Base-by-base conservation (phyloP, 2,329 filamentous ascomycete genomes). In the Pseudogymnoascus sp. region DNA sequence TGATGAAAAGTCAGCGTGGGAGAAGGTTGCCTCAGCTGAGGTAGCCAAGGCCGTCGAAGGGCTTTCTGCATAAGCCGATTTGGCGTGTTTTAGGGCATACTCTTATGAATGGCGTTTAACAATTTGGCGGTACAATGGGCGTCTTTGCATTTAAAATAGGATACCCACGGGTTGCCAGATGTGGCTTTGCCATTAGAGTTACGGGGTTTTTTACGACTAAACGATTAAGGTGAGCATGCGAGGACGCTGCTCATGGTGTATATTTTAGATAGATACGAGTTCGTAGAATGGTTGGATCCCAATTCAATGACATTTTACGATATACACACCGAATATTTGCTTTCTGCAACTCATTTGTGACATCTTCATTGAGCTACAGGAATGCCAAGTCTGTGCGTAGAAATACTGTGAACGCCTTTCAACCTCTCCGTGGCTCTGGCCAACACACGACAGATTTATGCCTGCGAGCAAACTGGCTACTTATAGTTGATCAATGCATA, bases 21-120 rank as follows among this genome's bases (percentile, higher is more conserved):
- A 95, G 75, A 84, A 81, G 67, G 81, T 90, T 68, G 92, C 91
- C 12, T 83, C 79, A 16, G 82, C 86, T 47, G 91, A 96, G 75
- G 93, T 97, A 3, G 83, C 86, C 63, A 85, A 81, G 67, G 91
- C 91, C 14, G 79, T 96, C 59, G 79, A 81, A 59, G 79, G 80
- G 64, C 73, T 86, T 65, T 74, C 75, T 67, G 75, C 75, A 64
- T 81, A 71, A 79, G 41, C 47, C 25, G 18, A 54, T 32, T 54
- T 54, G 47, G 47, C 47, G 25, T 50, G 43, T 32, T 54, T 54
- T 20, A 54, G 47, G 47, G 47, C 47, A 54, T 32, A 54, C 28
- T 54, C 9, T 54, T 54, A 32, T 54, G 47, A 54, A 54, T 54
- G 47, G 47, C 47, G 47, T 54, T 54, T 54, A 54, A 54, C 28